A percentile compares a stretch with the other conserved stretches of the same genome.
Conservation (phyloP, 352 stramenopile species). For the Phytophthora rubi region DNA sequence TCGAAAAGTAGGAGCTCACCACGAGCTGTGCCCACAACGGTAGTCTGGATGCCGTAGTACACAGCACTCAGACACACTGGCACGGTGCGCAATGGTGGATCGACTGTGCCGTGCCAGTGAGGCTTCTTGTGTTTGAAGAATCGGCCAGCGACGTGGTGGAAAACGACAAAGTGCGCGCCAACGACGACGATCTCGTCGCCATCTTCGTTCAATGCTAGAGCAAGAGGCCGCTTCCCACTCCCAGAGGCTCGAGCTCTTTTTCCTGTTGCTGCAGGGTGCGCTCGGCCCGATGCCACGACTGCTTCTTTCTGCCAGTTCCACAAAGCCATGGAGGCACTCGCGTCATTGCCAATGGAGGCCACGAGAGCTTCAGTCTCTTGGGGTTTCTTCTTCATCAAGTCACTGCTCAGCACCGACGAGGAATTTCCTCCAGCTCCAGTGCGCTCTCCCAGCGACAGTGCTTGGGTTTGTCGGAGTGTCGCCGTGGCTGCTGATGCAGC, state of each 20-base stretch:
- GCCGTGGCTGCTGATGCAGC: conserved; percentile 52
- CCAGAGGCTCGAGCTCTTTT: conserved; percentile 13
- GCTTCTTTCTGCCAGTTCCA: conserved; percentile 80
- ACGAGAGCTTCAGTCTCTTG: conserved; percentile 64
- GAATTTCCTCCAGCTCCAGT: conserved; percentile 36
- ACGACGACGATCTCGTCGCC: conserved; percentile 72
- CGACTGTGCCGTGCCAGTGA: conserved; percentile 37
- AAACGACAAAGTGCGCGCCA: conserved; percentile 67
- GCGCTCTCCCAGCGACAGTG: conserved; percentile 34
- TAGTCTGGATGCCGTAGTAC: conserved; percentile 64
- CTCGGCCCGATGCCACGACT: conserved; percentile 63
- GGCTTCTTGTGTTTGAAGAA: conserved; percentile 81
- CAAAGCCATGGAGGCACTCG: conserved; percentile 71
- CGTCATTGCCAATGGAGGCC: conserved; percentile 69
- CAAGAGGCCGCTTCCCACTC: conserved; percentile 45
- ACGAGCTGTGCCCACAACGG: conserved; percentile 65
- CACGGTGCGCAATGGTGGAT: conserved; percentile 50
- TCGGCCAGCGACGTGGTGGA: conserved; percentile 55
- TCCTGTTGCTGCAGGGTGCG: conserved; percentile 33
- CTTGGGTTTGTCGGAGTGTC: conserved; percentile 43
- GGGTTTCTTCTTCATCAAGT: conserved; percentile 59
- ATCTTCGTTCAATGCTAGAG: conserved; percentile 73
- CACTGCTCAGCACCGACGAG: conserved; percentile 45
- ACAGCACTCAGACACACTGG: conserved; percentile 55
- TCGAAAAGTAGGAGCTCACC: conserved; percentile 80